A percentile compares a stretch with the other conserved stretches of the same genome.
These are phyloP conservation scores for Ascomycota sp. DNA, from an alignment of 2,329 filamentous ascomycete genomes.

Conservation along the genomic window DNA sequence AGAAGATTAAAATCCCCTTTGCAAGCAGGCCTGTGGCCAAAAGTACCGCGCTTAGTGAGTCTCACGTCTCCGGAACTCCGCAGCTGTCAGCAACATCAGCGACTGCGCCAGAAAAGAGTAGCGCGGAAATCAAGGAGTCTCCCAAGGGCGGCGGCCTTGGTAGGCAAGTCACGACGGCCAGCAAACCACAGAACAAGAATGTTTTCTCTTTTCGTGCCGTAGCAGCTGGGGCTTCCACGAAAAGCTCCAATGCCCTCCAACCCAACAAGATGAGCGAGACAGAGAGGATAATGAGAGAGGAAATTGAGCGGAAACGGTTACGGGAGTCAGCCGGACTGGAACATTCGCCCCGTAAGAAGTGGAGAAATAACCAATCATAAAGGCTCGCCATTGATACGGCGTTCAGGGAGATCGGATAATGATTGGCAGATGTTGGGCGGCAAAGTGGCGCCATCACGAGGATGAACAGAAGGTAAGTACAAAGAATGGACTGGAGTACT, in stretches of 20 bases:
- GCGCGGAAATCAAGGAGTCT: conserved; percentile 4
- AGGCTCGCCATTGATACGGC: background rate
- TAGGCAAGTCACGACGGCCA: conserved; percentile 34
- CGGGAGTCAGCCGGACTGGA: conserved; percentile 24
- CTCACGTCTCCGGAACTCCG: background rate
- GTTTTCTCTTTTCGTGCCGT: conserved; percentile 39
- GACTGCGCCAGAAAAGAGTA: conserved; percentile 1
- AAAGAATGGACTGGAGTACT: too few relatives aligned
- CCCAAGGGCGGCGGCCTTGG: conserved; percentile 13
- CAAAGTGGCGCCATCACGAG: background rate
- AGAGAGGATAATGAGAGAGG: conserved; percentile 73
- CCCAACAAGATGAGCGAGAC: conserved; percentile 74
- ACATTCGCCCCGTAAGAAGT: conserved; percentile 29
- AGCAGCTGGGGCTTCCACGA: conserved; percentile 31
- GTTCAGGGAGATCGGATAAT: conserved; percentile 1
- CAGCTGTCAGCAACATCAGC: conserved; percentile 4
- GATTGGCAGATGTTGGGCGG: background rate
- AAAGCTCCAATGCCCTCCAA: conserved; percentile 30
- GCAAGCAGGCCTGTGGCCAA: conserved; percentile 18
- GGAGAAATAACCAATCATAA: conserved; percentile 11
- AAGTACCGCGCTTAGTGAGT: conserved; percentile 2
- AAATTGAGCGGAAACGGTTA: conserved; percentile 47
- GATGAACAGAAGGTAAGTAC: too few relatives aligned
- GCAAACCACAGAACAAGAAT: conserved; percentile 49
- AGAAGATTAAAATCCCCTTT: conserved; percentile 53